Evolutionary conservation across 2,329 filamentous ascomycete species (phyloP).

Genomic region (Monilinia aucupariae): DNA sequence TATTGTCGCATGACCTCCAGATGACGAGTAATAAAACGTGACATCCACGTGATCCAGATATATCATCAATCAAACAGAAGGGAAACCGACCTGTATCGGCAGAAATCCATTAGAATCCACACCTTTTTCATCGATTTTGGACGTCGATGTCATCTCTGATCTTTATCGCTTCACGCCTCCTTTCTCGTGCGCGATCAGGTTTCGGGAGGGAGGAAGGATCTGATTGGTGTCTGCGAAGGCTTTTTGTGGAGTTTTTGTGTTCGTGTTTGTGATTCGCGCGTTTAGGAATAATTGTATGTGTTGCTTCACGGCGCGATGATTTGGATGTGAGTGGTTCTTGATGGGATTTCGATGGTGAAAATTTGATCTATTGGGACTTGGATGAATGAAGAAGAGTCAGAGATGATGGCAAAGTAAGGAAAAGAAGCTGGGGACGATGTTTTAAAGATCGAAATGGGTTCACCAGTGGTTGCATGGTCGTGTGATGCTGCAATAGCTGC

Average conservation of each 20-base stretch:
- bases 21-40: not conserved
- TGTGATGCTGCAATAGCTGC: not conserved
- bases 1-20: not conserved
- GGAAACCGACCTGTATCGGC: not conserved
- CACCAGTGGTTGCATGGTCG: slow-evolving; percentile 2
- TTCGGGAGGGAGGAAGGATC: not conserved
- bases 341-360: not conserved
- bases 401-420: not conserved
- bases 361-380: not conserved
- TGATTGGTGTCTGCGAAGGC: not conserved
- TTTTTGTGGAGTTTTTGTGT: not conserved
- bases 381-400: not conserved
- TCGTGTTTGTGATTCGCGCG: not conserved
- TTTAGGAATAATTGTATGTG: not conserved
- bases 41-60: not conserved
- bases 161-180: not conserved
- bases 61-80: not conserved
- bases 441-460: not conserved
- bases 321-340: not conserved
- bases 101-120: not conserved
- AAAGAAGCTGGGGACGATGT: not conserved
- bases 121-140: not conserved
- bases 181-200: not conserved
- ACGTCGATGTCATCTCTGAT: not conserved
- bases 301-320: not conserved